These are phyloP conservation scores for Rhodosporidiobolus sp. DNA, from an alignment of 768 basidiomycete genomes.

Conservation along the genomic window DNA sequence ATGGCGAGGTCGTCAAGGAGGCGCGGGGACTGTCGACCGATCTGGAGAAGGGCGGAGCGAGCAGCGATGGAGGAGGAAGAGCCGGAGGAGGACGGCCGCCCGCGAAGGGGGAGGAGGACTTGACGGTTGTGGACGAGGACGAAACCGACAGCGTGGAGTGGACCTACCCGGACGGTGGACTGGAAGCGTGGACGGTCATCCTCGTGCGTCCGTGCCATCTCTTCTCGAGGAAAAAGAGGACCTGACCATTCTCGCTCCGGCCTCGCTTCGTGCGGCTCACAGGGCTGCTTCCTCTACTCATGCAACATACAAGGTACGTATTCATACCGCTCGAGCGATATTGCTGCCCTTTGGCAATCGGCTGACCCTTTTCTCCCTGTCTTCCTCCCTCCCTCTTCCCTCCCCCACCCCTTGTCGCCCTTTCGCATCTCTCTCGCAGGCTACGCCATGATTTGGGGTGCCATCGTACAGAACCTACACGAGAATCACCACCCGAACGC, in stretches of 20 bases:
- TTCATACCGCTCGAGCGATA: too few relatives aligned
- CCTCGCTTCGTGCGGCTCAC: background rate
- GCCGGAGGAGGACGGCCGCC: background rate
- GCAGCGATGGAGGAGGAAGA: background rate
- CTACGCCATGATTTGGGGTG: conserved; percentile 26
- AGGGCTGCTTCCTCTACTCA: conserved; percentile 23
- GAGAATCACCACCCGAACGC: background rate
- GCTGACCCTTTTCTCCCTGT: background rate
- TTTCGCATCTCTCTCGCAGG: too few relatives aligned
- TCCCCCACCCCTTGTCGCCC: background rate
- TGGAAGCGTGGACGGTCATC: conserved; percentile 31
- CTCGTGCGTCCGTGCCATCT: conserved; percentile 25
- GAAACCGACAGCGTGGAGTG: conserved; percentile 12
- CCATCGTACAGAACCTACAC: background rate
- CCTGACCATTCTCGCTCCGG: too few relatives aligned
- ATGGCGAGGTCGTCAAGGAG: background rate
- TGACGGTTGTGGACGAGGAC: background rate
- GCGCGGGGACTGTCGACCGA: background rate
- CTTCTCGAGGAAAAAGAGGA: background rate
- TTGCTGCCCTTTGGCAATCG: too few relatives aligned
- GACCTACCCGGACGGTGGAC: conserved; percentile 31
- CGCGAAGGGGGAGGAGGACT: background rate
- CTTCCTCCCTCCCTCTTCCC: background rate
- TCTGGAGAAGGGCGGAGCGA: background rate
- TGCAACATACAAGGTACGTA: conserved; percentile 24